These are phyloP conservation scores for Chondrostereum purpureum DNA, from an alignment of 1,284 basidiomycete species.

Conservation along the genomic window DNA sequence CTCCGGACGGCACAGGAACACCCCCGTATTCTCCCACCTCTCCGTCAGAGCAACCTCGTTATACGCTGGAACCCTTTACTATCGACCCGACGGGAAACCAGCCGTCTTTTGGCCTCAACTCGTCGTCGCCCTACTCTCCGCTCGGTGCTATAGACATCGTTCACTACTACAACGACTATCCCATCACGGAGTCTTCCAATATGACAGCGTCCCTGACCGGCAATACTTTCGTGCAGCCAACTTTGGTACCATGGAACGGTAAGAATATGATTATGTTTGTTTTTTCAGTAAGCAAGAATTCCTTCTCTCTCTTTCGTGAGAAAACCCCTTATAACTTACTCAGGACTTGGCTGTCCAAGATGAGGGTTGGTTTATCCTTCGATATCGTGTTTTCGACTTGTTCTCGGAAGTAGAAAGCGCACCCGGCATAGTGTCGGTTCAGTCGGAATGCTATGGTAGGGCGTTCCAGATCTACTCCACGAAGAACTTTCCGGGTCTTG, in stretches of 20 bases:
- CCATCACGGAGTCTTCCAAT: slow-evolving; percentile 36
- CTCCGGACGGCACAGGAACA: slow-evolving; percentile 3
- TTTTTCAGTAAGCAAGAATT: slow-evolving; percentile 48
- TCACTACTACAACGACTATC: slow-evolving; percentile 21
- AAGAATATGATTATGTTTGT: slow-evolving; percentile 45
- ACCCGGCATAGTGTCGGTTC: slow-evolving; percentile 34
- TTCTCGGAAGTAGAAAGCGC: slow-evolving; percentile 33
- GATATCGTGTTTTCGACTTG: slow-evolving; percentile 64
- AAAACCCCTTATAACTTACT: neutral
- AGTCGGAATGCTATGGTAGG: slow-evolving; percentile 67
- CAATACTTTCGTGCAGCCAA: slow-evolving; percentile 39
- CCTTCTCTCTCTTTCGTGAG: slow-evolving; percentile 13
- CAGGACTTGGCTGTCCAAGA: slow-evolving; percentile 53
- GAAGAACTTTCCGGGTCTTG: slow-evolving; percentile 72
- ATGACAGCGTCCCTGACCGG: slow-evolving; percentile 38
- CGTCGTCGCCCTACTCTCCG: no score
- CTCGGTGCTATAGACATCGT: slow-evolving; percentile 25
- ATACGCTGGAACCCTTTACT: neutral
- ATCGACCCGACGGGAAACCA: neutral
- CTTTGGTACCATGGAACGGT: slow-evolving; percentile 37
- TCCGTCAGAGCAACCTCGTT: neutral
- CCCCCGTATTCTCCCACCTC: neutral
- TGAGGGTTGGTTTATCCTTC: slow-evolving; percentile 59
- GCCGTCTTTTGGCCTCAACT: no score
- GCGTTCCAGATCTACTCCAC: slow-evolving; percentile 69